These are phyloP conservation scores for Chrysanthemum lavandulifolium DNA, from an alignment of 129 eudicot genomes.

Conservation along the genomic window DNA sequence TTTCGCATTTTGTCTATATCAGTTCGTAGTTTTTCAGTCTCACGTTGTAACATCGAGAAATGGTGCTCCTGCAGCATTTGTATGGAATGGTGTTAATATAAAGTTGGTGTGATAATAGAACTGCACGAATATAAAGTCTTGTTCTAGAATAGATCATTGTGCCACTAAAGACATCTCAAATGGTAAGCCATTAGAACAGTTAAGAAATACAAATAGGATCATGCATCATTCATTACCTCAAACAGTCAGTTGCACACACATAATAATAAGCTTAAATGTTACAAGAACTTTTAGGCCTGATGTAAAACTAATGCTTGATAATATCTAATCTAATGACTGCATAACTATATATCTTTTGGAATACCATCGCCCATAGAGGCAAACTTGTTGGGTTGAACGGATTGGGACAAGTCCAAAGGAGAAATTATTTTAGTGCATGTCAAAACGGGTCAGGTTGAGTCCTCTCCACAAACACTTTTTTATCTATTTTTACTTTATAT, in stretches of 20 bases:
- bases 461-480: too few relatives aligned
- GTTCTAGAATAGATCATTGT: background rate
- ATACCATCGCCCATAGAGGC: too few relatives aligned
- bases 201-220: background rate
- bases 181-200: background rate
- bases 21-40: conserved; percentile 66
- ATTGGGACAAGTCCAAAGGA: too few relatives aligned
- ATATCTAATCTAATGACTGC: background rate
- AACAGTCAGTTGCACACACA: too few relatives aligned
- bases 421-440: too few relatives aligned
- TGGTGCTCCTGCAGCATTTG: conserved; percentile 71
- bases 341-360: too few relatives aligned
- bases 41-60: conserved; percentile 71
- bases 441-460: too few relatives aligned
- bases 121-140: background rate
- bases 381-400: too few relatives aligned
- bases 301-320: background rate
- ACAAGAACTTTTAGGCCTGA: background rate
- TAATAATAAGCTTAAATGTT: background rate
- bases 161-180: background rate
- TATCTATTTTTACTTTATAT: too few relatives aligned
- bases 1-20: conserved; percentile 81
- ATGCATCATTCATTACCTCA: background rate
- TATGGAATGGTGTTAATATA: background rate
- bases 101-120: background rate